Conservation (phyloP, 371 early-diverging fungal genomes). For the Rhizopus sp. region DNA sequence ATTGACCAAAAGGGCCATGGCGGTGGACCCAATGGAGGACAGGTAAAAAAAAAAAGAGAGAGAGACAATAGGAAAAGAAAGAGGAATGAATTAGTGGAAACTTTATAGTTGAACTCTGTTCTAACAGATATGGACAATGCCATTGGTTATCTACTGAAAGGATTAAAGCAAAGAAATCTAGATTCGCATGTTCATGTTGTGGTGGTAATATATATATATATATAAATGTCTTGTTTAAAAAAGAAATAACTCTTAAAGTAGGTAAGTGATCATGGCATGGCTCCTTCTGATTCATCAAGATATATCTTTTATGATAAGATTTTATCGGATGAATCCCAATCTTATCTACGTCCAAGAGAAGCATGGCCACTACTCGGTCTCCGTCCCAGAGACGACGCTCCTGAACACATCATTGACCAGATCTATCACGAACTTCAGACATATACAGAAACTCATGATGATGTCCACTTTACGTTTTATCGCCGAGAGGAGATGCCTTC, state of each 20-base stretch:
- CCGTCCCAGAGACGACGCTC: constrained; percentile 47
- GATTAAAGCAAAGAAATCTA: constrained; percentile 58
- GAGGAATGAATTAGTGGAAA: background rate
- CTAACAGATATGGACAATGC: constrained; percentile 67
- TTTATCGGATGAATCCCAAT: constrained; percentile 24
- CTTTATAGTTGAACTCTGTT: constrained; percentile 53
- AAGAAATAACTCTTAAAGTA: constrained; percentile 6
- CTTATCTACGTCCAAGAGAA: constrained; percentile 29
- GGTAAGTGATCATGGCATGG: constrained; percentile 93
- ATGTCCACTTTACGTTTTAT: constrained; percentile 64
- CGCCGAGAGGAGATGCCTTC: constrained; percentile 62
- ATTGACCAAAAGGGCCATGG: constrained; percentile 82
- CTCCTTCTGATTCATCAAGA: constrained; percentile 47
- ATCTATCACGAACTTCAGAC: constrained; percentile 38
- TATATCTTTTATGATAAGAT: constrained; percentile 75
- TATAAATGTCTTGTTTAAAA: no score
- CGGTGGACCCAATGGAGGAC: constrained; percentile 68
- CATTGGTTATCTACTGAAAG: constrained; percentile 60
- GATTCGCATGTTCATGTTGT: constrained; percentile 73
- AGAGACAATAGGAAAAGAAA: no score
- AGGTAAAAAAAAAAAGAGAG: no score
- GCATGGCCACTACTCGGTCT: constrained; percentile 49
- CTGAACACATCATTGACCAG: constrained; percentile 25
- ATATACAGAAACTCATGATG: constrained; percentile 35
- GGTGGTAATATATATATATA: constrained; percentile 65